Evolutionary conservation across 352 stramenopile genomes (phyloP), one percentile per base, ranked within the genome.

Genomic region (Pythium aphanidermatum): DNA sequence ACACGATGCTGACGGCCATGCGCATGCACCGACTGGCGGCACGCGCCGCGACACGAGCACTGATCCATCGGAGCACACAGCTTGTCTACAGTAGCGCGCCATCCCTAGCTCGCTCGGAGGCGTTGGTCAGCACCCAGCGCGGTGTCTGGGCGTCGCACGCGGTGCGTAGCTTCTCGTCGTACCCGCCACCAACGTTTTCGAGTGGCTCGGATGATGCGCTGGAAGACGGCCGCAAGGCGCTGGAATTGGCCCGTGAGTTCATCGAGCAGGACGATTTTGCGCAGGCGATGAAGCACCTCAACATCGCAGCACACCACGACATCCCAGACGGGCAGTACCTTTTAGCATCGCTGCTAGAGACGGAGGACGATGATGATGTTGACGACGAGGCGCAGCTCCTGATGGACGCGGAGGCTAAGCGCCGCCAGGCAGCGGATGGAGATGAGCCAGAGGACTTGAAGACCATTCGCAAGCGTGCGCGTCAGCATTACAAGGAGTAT

Each of bases 401-500:
- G 13, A 38, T 68, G 8, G 82, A 93, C 33, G 82, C 73, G 8
- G 76, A 93, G 51, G 46, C 61, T n/a, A 83, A 86, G 55, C 74
- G 82, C 24, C 75, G 77, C 14, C 63, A 51, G 32, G 70, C 60
- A 5, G 52, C 64, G 34, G 54, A 72, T 25, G 23, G 44, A 0
- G 62, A 78, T n/a, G 72, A 87, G 37, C 62, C 65, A 2, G 42
- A 76, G 28, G 70, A 88, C 44, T 73, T 92, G n/a, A 70, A 69
- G 16, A 76, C 68, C 17, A 93, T 93, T 55, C 72, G 76, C 34
- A 91, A 90, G 68, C 70, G 65, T 28, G 82, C 82, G 26, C 76
- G 82, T 29, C 63, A 73, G 31, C 63, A 71, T 11, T 92, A 93
- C 70, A 86, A 85, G 38, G 63, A 78, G 57, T 86, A 90, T 51